phyloP scores from a whole-genome alignment of 2,329 filamentous ascomycete species.

The Aspergillus latus region DNA sequence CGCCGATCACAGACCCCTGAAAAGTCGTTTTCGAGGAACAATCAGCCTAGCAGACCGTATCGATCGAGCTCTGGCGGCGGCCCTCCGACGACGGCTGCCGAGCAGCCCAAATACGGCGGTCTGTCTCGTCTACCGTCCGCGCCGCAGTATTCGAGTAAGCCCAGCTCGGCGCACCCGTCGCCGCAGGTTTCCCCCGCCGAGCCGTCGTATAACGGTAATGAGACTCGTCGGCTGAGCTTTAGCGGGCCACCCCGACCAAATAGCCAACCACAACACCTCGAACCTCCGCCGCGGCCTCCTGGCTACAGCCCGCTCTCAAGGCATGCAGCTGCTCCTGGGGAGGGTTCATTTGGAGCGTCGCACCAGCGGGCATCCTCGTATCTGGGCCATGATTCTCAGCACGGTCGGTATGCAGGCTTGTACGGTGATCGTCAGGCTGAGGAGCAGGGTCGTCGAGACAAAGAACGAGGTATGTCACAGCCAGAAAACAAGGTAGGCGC shows the following conservation, averaged over 20 bases:
- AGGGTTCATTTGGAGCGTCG: conserved; percentile 23
- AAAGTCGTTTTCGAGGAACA: conserved; percentile 56
- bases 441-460: conserved; percentile 37
- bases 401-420: conserved; percentile 32
- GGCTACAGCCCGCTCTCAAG: conserved; percentile 39
- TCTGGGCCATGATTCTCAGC: conserved; percentile 32
- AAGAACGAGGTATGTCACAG: conserved; percentile 31
- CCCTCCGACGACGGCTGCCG: conserved; percentile 25
- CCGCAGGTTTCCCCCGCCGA: conserved; percentile 37
- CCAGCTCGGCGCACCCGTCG: conserved; percentile 35
- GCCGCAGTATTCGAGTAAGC: conserved; percentile 39
- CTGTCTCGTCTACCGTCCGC: conserved; percentile 31
- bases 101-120: conserved; percentile 35
- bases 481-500: conserved; percentile 31
- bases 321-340: conserved; percentile 24
- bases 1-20: conserved; percentile 74
- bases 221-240: conserved; percentile 45
- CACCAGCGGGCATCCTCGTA: conserved; percentile 33
- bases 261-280: conserved; percentile 43
- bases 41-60: conserved; percentile 34
- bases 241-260: conserved; percentile 45
- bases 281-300: conserved; percentile 32
- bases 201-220: conserved; percentile 27
- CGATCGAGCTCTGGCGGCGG: conserved; percentile 39
- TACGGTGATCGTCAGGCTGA: conserved; percentile 39